Percentiles rank a stretch among this genome's conserved stretches.
phyloP scores from a whole-genome alignment of 306 rosid genomes.

The Corylus americana region DNA sequence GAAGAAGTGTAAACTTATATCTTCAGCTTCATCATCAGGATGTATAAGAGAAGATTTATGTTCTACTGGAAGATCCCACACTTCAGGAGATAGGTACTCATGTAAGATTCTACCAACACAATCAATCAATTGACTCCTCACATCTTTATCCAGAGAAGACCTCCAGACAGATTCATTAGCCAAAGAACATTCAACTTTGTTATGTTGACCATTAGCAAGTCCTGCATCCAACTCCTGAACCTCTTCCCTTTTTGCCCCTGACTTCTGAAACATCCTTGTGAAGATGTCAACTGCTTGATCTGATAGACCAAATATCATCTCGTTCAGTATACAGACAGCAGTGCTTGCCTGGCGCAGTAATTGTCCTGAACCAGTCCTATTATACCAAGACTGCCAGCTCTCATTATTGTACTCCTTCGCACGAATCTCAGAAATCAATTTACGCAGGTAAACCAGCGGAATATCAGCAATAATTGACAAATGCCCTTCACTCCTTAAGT shows the following conservation, averaged over 20 bases:
- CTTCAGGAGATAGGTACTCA: conserved; percentile 80
- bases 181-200: conserved; percentile 31
- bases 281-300: conserved; percentile 60
- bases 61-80: conserved; percentile 81
- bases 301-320: conserved; percentile 86
- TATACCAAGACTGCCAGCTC: conserved; percentile 88
- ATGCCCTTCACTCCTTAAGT: conserved; percentile 58
- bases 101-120: conserved; percentile 82
- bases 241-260: conserved; percentile 33
- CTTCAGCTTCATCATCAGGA: conserved; percentile 51
- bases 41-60: conserved; percentile 35
- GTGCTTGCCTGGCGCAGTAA: conserved; percentile 89
- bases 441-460: conserved; percentile 72
- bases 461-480: conserved; percentile 63
- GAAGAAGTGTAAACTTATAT: conserved; percentile 62
- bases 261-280: conserved; percentile 57
- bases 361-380: conserved; percentile 84
- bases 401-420: conserved; percentile 63
- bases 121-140: conserved; percentile 61
- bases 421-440: conserved; percentile 77
- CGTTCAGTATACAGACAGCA: conserved; percentile 87
- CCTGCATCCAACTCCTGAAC: conserved; percentile 28
- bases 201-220: conserved; percentile 25
- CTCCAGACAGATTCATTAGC: conserved; percentile 59
- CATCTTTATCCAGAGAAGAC: conserved; percentile 47